Evolutionary conservation across 768 basidiomycete species (phyloP), one percentile per base, ranked within the genome.

Genomic region (Boletus reticuloceps): DNA sequence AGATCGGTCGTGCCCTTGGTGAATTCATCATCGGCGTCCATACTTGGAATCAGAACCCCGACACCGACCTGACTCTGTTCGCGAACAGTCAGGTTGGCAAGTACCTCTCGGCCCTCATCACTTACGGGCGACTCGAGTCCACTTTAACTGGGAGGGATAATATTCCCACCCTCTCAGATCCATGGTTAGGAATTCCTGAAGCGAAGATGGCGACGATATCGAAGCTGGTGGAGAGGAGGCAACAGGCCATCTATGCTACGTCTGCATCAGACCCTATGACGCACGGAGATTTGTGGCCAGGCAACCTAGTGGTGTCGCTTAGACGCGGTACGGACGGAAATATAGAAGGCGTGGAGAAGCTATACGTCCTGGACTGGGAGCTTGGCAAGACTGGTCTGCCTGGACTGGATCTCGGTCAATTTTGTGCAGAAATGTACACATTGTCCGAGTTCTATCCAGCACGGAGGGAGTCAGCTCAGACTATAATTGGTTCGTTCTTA

Each of bases 281-380:
- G 20, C 70, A 70, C 12, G 87, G 88, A 0, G 88, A 89, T 65
- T 84, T 88, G 60, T 89, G 87, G 86, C 80, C 87, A 2, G 87
- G 86, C 1, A 88, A 89, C 61, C 58, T 88, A 44, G 72, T 86
- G 56, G 60, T 86, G n/a, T 66, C 60, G 12, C 63, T 76, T 12
- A 68, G 68, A 46, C 63, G 62, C 7, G 63, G 69, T 1, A n/a
- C 40, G 13, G 64, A 65, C 8, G 73, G 72, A 13, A 51, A 27
- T 2, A 46, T 55, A 50, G 65, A 57, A 14, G 58, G 56, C 11
- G 59, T 84, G 38, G 70, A 74, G 62, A 74, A 68, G 12, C 59
- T 84, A 11, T 76, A 72, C 40, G 72, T 87, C 36, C 60, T 88
- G 43, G 87, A 88, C 66, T 88, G 87, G 87, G 86, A 89, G 60